Evolutionary conservation across 441 rosid species (phyloP), one percentile per base, ranked within the genome.

Genomic region (Jatropha multifida): DNA sequence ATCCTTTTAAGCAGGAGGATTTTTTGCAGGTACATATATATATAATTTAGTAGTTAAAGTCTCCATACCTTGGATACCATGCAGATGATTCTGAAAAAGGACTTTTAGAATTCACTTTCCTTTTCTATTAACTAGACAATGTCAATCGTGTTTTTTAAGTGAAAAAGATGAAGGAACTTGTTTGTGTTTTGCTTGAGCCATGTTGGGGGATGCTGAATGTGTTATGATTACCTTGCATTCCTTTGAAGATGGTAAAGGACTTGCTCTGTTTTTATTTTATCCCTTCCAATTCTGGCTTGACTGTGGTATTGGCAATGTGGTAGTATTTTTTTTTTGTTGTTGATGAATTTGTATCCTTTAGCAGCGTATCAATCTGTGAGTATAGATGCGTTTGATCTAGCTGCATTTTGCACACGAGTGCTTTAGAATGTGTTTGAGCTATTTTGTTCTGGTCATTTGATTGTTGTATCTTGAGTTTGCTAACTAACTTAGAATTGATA

Each of bases 1-100:
- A 92, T 80, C 90, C 97, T 65, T 94, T 89, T 85, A 90, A 85
- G 86, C 99, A 92, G 90, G 99, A 96, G 84, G 99, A 90, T 67
- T 94, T 96, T 85, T 85, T 92, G 90, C 99, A 96, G 95, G 99
- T 96, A 86, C 32, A 32, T 82, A 78, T 52, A 71, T 68, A 13
- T 59, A 69, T 23, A 23, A 23, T 15, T 68, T 42, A 20, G 32
- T 59, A 41, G 61, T 41, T 62, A 40, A 52, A 63, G 44, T 71
- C 44, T n/a, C 49, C 65, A 9, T 70, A 27, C 59, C 49, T 5
- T 73, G 60, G 71, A 55, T 55, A 37, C 63, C 46, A 77, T 68
- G 70, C 70, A 18, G 71, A 26, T 78, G 46, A 54, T 26, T 23
- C 17, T 73, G 46, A 42, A 60, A 40, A 51, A n/a, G 27, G 65